Evolutionary conservation across 768 basidiomycete species (phyloP).

Genomic region (Lyophyllum decastes): DNA sequence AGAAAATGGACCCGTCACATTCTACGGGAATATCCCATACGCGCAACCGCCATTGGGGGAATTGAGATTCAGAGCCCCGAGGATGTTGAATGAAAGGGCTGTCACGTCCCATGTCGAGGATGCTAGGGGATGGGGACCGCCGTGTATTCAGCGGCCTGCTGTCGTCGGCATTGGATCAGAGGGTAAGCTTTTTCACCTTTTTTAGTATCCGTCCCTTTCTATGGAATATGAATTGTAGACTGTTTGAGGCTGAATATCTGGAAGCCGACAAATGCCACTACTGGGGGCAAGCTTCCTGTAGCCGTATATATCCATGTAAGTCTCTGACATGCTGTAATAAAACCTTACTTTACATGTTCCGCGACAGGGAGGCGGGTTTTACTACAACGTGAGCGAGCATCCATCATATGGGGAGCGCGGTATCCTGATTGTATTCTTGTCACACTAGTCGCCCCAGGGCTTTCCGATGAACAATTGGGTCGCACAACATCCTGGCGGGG

Average conservation of each 20-base stretch:
- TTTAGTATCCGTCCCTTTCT: background rate
- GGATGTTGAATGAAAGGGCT: constrained; percentile 31
- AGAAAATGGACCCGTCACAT: constrained; percentile 36
- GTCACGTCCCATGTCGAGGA: constrained; percentile 31
- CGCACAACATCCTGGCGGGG: constrained; percentile 32
- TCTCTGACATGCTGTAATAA: background rate
- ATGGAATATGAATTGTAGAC: constrained; percentile 22
- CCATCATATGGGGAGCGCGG: too few species aligned
- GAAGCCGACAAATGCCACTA: constrained; percentile 39
- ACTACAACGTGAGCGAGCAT: background rate
- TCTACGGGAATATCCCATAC: constrained; percentile 44
- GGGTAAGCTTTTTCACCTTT: constrained; percentile 25
- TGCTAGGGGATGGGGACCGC: constrained; percentile 44
- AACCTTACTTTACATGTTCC: background rate
- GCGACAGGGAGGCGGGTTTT: background rate
- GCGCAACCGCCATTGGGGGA: constrained; percentile 42
- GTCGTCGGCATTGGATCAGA: constrained; percentile 45
- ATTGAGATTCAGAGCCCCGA: constrained; percentile 40
- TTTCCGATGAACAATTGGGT: constrained; percentile 53
- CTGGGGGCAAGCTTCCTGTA: constrained; percentile 37
- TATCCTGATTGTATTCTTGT: background rate
- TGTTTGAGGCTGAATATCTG: constrained; percentile 44
- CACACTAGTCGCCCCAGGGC: constrained; percentile 40
- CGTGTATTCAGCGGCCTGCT: constrained; percentile 49
- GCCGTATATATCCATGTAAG: constrained; percentile 44